A percentile compares a stretch with the other conserved stretches of the same genome.
These are phyloP conservation scores for Phytophthora colocasiae DNA, from an alignment of 352 stramenopile species.

Conservation along the genomic window DNA sequence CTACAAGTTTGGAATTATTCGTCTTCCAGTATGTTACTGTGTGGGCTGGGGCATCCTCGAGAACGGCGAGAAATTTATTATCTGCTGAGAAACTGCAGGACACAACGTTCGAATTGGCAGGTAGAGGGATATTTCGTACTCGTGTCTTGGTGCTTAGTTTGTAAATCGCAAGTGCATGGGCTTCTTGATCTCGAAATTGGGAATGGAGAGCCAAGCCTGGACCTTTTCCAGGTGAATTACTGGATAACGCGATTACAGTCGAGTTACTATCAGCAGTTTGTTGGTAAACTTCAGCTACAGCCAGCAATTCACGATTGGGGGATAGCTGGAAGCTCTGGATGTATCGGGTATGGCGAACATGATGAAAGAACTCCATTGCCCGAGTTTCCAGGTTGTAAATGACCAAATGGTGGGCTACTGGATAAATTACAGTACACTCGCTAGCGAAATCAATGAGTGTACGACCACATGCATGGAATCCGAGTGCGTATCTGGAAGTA, in stretches of 20 bases:
- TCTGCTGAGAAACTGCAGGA: constrained; percentile 75
- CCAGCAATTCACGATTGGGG: constrained; percentile 72
- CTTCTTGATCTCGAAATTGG: constrained; percentile 44
- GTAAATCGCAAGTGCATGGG: constrained; percentile 74
- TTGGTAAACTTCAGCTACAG: constrained; percentile 67
- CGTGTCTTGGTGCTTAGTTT: constrained; percentile 50
- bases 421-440: constrained; percentile 69
- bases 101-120: constrained; percentile 64
- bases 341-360: constrained; percentile 52
- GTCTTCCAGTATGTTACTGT: constrained; percentile 86
- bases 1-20: constrained; percentile 76
- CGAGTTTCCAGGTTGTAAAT: constrained; percentile 68
- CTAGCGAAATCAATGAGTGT: constrained; percentile 65
- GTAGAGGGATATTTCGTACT: constrained; percentile 53
- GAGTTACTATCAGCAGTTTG: not conserved
- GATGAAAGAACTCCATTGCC: constrained; percentile 80
- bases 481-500: constrained; percentile 50
- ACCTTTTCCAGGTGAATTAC: constrained; percentile 17
- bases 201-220: constrained; percentile 6
- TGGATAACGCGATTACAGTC: constrained; percentile 5
- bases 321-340: constrained; percentile 78
- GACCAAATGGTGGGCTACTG: constrained; percentile 66
- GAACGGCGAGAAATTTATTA: constrained; percentile 79
- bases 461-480: constrained; percentile 47
- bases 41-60: constrained; percentile 76